Evolutionary conservation across 345 rosid genomes (phyloP), one percentile per base, ranked within the genome.

Genomic region (Erodium maritimum): DNA sequence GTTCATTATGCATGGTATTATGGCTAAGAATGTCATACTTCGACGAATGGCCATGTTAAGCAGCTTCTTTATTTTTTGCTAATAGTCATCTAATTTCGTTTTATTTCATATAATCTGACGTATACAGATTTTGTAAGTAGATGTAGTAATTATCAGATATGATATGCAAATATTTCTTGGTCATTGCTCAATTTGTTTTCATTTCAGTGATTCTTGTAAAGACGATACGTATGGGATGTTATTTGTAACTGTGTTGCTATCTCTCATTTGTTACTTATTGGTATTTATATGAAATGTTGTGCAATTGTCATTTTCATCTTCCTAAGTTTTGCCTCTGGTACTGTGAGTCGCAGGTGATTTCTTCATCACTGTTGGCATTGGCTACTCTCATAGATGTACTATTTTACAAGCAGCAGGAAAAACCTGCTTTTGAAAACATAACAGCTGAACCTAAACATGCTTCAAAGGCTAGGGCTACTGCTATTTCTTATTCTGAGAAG

Each of bases 371-470:
- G 73, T 78, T 85, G 77, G 95, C 91, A 29, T 77, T 93, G 80
- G 94, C 94, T 25, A 79, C 91, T 22, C 80, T 89, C 75, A 77
- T 93, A 69, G 96, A 89, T 80, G 80, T 86, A 65, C 75, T 87
- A 58, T 69, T 84, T 62, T 57, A 73, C 23, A 60, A 60, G 37
- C 81, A 71, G 64, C 65, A 81, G 29, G 77, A 85, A 63, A 80
- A 73, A 63, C 57, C 83, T 71, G 94, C 80, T 61, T 79, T 81
- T 71, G 86, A 82, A 66, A 76, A 75, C 55, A 25, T 73, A 60
- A 63, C 69, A 58, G 62, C 74, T 55, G 93, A 82, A 74, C 73
- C 82, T 55, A 89, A 78, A 74, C 79, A 79, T 72, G 78, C 82
- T 62, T 66, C 81, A 11, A 93, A 86, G 75, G 99, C 99, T 72